These are phyloP conservation scores for Saccharomyces hybrid DNA, from an alignment of 1,139 yeast genomes.

Conservation along the genomic window DNA sequence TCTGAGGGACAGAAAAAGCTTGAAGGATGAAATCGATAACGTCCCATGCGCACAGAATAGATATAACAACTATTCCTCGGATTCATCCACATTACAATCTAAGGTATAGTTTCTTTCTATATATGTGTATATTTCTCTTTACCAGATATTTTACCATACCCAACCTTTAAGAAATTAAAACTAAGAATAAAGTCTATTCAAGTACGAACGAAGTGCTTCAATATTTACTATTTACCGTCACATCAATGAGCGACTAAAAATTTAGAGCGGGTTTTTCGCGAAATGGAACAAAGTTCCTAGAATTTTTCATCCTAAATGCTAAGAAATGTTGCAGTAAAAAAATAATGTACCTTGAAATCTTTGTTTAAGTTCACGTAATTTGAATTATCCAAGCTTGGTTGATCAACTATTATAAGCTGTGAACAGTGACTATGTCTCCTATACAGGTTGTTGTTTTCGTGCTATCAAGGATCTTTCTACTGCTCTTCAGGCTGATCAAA, in stretches of 20 bases:
- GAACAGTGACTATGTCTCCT: conserved; percentile 4
- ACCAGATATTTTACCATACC: background rate
- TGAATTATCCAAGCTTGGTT: background rate
- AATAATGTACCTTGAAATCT: background rate
- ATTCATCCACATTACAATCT: conserved; percentile 14
- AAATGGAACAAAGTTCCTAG: background rate
- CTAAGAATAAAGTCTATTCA: too few species aligned
- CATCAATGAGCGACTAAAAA: background rate
- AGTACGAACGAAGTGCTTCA: conserved; percentile 4
- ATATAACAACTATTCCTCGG: conserved; percentile 12
- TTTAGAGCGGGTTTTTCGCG: background rate
- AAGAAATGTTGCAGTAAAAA: background rate
- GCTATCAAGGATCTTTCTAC: conserved; percentile 13
- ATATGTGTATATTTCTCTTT: background rate
- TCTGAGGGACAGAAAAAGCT: conserved; percentile 27
- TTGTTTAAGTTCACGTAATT: background rate
- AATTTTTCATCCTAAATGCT: background rate
- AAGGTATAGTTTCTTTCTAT: conserved; percentile 3
- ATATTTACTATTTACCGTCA: background rate
- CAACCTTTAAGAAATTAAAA: too few species aligned
- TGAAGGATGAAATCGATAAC: conserved; percentile 27
- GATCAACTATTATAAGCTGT: background rate
- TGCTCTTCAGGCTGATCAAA: conserved; percentile 14
- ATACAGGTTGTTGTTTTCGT: conserved; percentile 9
- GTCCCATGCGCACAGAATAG: conserved; percentile 6